These are phyloP conservation scores for Taxillus chinensis DNA, from an alignment of 164 flowering plant genomes.

Conservation along the genomic window DNA sequence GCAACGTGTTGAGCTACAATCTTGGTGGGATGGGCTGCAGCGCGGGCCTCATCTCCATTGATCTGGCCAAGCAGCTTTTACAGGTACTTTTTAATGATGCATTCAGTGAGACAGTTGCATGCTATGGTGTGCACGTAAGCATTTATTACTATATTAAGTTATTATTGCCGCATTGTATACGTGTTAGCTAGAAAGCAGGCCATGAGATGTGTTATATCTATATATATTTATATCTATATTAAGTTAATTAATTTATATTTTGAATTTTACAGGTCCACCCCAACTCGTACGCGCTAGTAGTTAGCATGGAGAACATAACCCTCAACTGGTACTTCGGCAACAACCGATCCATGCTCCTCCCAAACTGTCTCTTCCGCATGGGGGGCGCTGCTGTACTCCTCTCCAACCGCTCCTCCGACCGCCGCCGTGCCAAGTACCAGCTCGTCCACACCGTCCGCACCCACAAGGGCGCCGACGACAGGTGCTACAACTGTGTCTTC, in stretches of 20 bases:
- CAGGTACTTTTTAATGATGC: not conserved
- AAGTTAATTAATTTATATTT: too few species aligned
- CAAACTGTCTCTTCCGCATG: not conserved
- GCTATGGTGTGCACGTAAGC: too few species aligned
- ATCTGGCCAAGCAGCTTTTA: not conserved
- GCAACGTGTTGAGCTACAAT: not conserved
- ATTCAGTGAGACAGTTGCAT: too few species aligned
- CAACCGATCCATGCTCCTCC: not conserved
- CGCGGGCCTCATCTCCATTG: not conserved
- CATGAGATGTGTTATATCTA: too few species aligned
- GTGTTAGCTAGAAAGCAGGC: too few species aligned
- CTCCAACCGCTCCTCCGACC: not conserved
- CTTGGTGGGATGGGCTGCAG: constrained; percentile 1
- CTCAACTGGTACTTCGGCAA: constrained; percentile 1
- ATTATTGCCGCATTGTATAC: too few species aligned
- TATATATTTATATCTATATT: too few species aligned
- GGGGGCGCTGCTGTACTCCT: not conserved
- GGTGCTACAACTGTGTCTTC: not conserved
- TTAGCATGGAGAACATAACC: not conserved
- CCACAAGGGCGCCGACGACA: not conserved
- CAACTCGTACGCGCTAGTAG: not conserved
- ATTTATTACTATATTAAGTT: too few species aligned
- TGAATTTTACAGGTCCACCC: not conserved
- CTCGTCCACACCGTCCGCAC: not conserved
- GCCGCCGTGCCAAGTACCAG: not conserved